phyloP scores from a whole-genome alignment of 139 green algal species.

The Closterium sp. region DNA sequence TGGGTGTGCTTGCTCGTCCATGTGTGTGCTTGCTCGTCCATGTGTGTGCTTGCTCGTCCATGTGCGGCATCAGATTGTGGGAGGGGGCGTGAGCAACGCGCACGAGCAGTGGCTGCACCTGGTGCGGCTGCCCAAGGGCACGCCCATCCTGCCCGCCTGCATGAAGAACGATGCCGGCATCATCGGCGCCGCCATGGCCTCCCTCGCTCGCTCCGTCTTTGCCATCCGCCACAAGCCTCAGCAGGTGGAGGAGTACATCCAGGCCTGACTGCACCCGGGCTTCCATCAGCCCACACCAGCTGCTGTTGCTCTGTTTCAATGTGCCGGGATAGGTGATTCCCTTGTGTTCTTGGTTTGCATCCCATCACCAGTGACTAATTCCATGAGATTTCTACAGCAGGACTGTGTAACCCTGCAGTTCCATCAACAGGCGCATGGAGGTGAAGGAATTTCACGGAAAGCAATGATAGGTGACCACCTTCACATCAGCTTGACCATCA shows the following conservation, averaged over 20 bases:
- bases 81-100: constrained; percentile 34
- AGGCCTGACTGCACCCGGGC: background rate
- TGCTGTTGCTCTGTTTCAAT: background rate
- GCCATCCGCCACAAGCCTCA: constrained; percentile 14
- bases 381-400: background rate
- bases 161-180: constrained; percentile 42
- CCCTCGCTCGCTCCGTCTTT: constrained; percentile 13
- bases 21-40: background rate
- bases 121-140: constrained; percentile 33
- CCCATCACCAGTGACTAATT: background rate
- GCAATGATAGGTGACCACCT: no score
- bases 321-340: background rate
- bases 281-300: background rate
- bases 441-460: background rate
- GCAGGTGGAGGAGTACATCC: constrained; percentile 27
- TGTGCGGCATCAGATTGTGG: constrained; percentile 25
- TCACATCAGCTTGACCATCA: no score
- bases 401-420: no score
- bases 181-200: constrained; percentile 21
- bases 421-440: no score
- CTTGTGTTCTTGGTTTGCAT: background rate
- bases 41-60: background rate
- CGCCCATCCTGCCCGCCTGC: constrained; percentile 10
- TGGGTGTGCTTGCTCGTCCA: background rate
- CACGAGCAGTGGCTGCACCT: constrained; percentile 36